These are phyloP conservation scores for Aureobasidium melanogenum DNA, from an alignment of 2,329 filamentous ascomycete genomes.

Conservation along the genomic window DNA sequence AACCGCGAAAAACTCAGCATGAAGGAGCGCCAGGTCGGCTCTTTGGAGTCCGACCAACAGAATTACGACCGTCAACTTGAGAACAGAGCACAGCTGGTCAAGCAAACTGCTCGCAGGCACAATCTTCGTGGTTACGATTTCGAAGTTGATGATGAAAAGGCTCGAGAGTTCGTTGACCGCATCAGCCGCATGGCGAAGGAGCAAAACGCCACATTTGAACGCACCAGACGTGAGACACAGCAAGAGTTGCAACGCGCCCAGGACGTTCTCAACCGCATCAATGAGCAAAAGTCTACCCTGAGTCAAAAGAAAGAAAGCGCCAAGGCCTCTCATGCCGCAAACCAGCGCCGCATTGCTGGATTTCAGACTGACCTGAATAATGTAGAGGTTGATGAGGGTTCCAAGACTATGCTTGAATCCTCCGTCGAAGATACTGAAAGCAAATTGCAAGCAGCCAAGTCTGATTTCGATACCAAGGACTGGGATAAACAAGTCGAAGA, in stretches of 20 bases:
- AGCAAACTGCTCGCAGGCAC: slow-evolving; percentile 65
- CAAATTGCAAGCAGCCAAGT: slow-evolving; percentile 52
- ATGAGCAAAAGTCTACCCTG: slow-evolving; percentile 62
- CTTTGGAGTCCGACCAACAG: slow-evolving; percentile 75
- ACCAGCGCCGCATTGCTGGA: slow-evolving; percentile 59
- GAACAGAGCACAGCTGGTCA: slow-evolving; percentile 63
- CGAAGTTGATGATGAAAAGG: slow-evolving; percentile 63
- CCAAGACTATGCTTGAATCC: slow-evolving; percentile 66
- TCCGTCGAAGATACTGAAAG: slow-evolving; percentile 61
- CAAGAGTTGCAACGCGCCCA: slow-evolving; percentile 69
- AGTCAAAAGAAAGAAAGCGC: slow-evolving; percentile 67
- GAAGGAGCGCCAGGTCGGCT: slow-evolving; percentile 59
- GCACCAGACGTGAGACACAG: slow-evolving; percentile 62
- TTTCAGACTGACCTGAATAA: slow-evolving; percentile 61
- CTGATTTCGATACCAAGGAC: slow-evolving; percentile 53
- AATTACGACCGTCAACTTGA: slow-evolving; percentile 74
- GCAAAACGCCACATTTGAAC: slow-evolving; percentile 70
- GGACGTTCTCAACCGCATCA: slow-evolving; percentile 60
- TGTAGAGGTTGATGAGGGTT: slow-evolving; percentile 81
- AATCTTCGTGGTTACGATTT: slow-evolving; percentile 78
- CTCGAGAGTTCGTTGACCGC: slow-evolving; percentile 67
- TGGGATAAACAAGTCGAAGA: slow-evolving; percentile 64
- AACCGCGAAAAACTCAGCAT: slow-evolving; percentile 33
- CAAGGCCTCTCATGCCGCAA: slow-evolving; percentile 60
- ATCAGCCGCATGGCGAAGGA: slow-evolving; percentile 68